phyloP scores from a whole-genome alignment of 2,329 filamentous ascomycete genomes.

The Moelleriella libera region DNA sequence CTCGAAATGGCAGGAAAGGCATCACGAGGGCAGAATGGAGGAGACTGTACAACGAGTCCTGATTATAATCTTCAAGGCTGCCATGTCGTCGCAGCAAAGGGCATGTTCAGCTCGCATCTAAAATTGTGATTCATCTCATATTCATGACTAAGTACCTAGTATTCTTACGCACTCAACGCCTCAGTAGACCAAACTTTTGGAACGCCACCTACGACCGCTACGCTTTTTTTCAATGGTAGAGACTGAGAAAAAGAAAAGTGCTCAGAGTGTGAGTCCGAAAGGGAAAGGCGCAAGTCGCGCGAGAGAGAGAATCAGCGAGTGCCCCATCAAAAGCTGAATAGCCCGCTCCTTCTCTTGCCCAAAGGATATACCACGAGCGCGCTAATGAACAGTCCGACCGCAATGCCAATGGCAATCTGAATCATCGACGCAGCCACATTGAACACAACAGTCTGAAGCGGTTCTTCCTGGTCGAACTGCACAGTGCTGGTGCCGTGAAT shows the following conservation, averaged over 20 bases:
- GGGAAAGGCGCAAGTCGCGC: neutral
- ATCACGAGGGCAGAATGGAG: too few relatives aligned
- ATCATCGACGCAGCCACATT: slow-evolving; percentile 35
- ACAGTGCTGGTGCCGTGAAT: slow-evolving; percentile 21
- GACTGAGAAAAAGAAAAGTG: neutral
- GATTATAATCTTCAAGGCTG: too few relatives aligned
- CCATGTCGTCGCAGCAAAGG: too few relatives aligned
- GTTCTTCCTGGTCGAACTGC: slow-evolving; percentile 7
- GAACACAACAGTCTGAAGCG: slow-evolving; percentile 24
- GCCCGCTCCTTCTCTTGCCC: slow-evolving; percentile 32
- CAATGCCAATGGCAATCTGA: slow-evolving; percentile 37
- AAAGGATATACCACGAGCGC: slow-evolving; percentile 33
- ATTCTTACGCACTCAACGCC: too few relatives aligned
- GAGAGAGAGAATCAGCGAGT: neutral
- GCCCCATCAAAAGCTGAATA: slow-evolving; percentile 28
- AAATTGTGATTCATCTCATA: too few relatives aligned
- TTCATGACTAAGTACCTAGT: too few relatives aligned
- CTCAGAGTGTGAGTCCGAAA: neutral
- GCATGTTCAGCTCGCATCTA: too few relatives aligned
- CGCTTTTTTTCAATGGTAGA: neutral
- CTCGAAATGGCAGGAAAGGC: too few relatives aligned
- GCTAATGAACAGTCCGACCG: slow-evolving; percentile 34
- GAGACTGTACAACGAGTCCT: too few relatives aligned
- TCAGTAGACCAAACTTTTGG: too few relatives aligned
- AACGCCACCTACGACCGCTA: too few relatives aligned